Conservation (phyloP, 1,284 basidiomycete genomes). For the Malassezia globosa region DNA sequence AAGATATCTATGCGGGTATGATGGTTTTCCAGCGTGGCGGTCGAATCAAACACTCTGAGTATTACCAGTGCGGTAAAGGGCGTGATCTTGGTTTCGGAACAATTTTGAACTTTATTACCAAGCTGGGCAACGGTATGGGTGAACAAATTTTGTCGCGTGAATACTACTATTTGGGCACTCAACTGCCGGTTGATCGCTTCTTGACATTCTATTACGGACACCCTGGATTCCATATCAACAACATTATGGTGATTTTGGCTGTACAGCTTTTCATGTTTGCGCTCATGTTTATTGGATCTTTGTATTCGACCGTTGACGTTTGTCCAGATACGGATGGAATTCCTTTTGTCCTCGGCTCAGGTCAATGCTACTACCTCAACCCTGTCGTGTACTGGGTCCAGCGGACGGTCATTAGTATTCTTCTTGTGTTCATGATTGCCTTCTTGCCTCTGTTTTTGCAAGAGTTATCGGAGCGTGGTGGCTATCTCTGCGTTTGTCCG, state of each 20-base stretch:
- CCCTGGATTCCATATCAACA: slow-evolving; percentile 99
- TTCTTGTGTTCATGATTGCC: slow-evolving; percentile 48
- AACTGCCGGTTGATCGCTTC: slow-evolving; percentile 94
- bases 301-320: slow-evolving; percentile 40
- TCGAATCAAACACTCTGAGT: slow-evolving; percentile 97
- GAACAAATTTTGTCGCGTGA: slow-evolving; percentile 98
- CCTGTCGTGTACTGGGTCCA: slow-evolving; percentile 47
- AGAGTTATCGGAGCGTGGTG: slow-evolving; percentile 46
- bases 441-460: slow-evolving; percentile 47
- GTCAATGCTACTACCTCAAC: slow-evolving; percentile 46
- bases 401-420: slow-evolving; percentile 46
- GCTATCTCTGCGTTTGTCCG: slow-evolving; percentile 43
- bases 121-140: slow-evolving; percentile 99
- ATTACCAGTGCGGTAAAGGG: slow-evolving; percentile 92
- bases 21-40: slow-evolving; percentile 92
- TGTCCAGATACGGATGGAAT: slow-evolving; percentile 39
- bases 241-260: slow-evolving; percentile 60
- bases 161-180: slow-evolving; percentile 98
- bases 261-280: slow-evolving; percentile 47
- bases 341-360: slow-evolving; percentile 40
- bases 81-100: slow-evolving; percentile 98
- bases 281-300: slow-evolving; percentile 45
- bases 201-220: slow-evolving; percentile 99
- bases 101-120: slow-evolving; percentile 98
- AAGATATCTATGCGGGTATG: slow-evolving; percentile 99